Base-by-base conservation (phyloP, 371 early-diverging fungal genomes). In the Circinella umbellata region DNA sequence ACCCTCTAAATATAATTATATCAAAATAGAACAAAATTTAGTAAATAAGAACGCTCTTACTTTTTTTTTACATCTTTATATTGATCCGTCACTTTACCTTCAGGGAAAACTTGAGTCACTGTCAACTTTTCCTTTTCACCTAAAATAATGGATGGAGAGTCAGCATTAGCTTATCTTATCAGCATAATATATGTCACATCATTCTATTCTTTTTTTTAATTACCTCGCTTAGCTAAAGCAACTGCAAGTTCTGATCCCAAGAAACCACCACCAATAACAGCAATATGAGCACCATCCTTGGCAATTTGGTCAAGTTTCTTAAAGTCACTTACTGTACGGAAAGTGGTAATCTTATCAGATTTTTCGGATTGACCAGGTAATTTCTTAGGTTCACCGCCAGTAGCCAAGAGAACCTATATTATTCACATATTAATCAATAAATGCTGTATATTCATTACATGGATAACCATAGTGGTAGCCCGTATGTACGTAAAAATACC, bases 191-290 rank as follows among this genome's bases (percentile, higher is more conserved):
- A 9, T 18, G 17, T 17, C 1, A 39, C 35, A 14, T 1, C 17
- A 36, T 54, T 20, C 17, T 42, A 35, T 47, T 59, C 27, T 13
- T 15, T 61, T 59, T 27, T 3, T 48, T 15, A 4, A 1, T 61
- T 83, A 82, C 86, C 84, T 57, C 82, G 74, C 36, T 87, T 83
- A 20, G 91, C 88, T 55, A 93, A 74, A 17, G 92, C 92, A 59
- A 85, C 86, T 57, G 92, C 86, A 27, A 93, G 74, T 71, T 93
- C 93, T 61, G 88, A 87, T 38, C 93, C 93, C 63, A 93, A 80
- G 80, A 93, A 92, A 27, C 93, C 93, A 51, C 92, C 92, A 66
- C 93, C 93, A 48, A 92, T 73, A 51, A 93, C 82, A 60, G 84
- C 91, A 75, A 93, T 82, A 70, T 76, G 81, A 11, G 81, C 78